A percentile compares a stretch with the other conserved stretches of the same genome.
These are phyloP conservation scores for Primulina eburnea DNA, from an alignment of 257 asterid genomes.

Conservation along the genomic window DNA sequence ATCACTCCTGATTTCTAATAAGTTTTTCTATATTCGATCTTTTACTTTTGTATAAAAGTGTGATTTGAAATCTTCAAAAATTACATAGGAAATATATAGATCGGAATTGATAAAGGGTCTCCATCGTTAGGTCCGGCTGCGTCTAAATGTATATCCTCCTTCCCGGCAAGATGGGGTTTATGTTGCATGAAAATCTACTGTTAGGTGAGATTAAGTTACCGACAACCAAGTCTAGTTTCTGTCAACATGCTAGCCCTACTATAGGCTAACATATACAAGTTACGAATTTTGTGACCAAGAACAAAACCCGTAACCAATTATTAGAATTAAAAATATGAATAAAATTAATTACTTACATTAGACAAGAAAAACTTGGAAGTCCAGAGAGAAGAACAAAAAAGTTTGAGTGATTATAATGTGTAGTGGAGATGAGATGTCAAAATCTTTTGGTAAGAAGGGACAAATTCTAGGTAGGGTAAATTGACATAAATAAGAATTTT, in stretches of 20 bases:
- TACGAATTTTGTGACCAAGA: background rate
- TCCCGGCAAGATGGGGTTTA: background rate
- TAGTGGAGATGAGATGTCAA: conserved; percentile 6
- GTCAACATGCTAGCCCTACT: background rate
- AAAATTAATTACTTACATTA: background rate
- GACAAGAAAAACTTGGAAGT: background rate
- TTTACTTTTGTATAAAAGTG: too few relatives aligned
- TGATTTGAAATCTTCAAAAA: too few relatives aligned
- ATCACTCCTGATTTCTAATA: background rate
- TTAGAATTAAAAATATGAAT: too few relatives aligned
- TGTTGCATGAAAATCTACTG: background rate
- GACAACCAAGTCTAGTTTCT: conserved; percentile 11
- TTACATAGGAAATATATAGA: background rate
- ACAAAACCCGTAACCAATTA: too few relatives aligned
- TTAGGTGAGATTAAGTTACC: background rate
- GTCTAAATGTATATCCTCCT: conserved; percentile 1
- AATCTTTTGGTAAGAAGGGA: conserved; percentile 5
- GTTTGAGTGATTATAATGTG: background rate
- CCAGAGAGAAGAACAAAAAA: background rate
- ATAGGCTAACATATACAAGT: background rate
- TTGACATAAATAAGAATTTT: too few relatives aligned
- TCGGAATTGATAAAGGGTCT: conserved; percentile 2
- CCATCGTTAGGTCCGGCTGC: conserved; percentile 3
- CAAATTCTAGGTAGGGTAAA: background rate
- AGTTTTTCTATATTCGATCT: background rate